Base-by-base conservation (phyloP, 768 basidiomycete species). In the Glaciozyma antarctica region DNA sequence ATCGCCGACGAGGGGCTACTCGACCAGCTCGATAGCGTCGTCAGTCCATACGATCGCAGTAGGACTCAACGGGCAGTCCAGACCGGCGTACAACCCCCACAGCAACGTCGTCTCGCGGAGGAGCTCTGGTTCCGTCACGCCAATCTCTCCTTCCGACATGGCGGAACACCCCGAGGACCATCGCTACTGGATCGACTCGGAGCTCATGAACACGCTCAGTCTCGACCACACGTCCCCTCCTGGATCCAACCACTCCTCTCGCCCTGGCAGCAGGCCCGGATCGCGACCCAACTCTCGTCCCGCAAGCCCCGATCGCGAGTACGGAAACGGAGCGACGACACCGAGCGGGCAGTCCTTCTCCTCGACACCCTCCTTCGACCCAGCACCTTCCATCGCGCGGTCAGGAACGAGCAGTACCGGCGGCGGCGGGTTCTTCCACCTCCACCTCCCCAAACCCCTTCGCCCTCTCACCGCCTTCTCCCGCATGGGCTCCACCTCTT, bases 141-240 rank as follows among this genome's bases (percentile, higher is more conserved):
- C 66, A 9, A 16, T 58, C 5, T 53, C 61, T 0, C 62, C 64
- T 7, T 24, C 68, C 13, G 47, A 57, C 7, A 38, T 52, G 8
- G 62, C 22, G 2, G 54, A 62, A 28, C 34, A 63, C 34, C 65
- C 63, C 5, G 65, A 67, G 47, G 66, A 71, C 47, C 70, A 71
- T 5, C 79, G 88, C 60, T 85, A 88, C 60, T 89, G 87, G 84
- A 83, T 90, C 63, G 89, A 91, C 75, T 87, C 87, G 8, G 91
- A 92, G 77, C 81, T 94, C 5, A 78, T 92, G 58, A 78, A 86
- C 21, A 86, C 85, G 2, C 78, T 87, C 34, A 81, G 83, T 2
- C 75, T 76, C 28, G 72, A 63, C 34, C 57, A 62, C 43, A 49
- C 54, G 3, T 76, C 77, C 1, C 77, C 78, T 2, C 72, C 75